Evolutionary conservation across 2,329 filamentous ascomycete genomes (phyloP), one percentile per base, ranked within the genome.

Genomic region (Nigrograna mackinnonii): DNA sequence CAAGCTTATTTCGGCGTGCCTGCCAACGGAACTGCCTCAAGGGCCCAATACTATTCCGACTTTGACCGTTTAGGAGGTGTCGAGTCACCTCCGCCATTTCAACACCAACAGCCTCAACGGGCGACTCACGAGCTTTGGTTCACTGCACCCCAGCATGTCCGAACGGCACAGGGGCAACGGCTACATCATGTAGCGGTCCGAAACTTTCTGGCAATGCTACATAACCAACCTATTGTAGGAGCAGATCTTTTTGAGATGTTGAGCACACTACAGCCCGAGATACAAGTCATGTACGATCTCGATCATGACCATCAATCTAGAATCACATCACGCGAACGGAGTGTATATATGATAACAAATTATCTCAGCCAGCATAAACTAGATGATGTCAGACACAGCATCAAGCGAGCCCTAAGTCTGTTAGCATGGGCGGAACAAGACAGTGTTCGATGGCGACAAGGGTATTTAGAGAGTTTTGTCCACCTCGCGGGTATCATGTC

Each of bases 121-220:
- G 50, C 67, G 1, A 71, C 68, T 3, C 67, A 71, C 35, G 67
- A 85, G 55, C 79, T 87, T 62, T 82, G 79, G 66, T 84, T 87
- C 46, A 77, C 83, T 0, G 74, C 81, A 0, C 82, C 82, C 0
- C 50, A 72, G 2, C 73, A 77, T 26, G 54, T 78, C 28, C 74
- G 57, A 11, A 61, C 60, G 57, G 52, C 76, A 66, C 56, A 64
- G 64, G 14, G 78, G 76, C 31, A 77, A 76, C 40, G 72, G 77
- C 73, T 81, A 1, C 75, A 86, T 49, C 81, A 84, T 50, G 75
- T 87, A 35, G 84, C 85, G 0, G 85, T 84, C 1, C 79, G 85
- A 16, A 89, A 88, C 54, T 79, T 87, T 33, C 82, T 89, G 52
- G 85, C 84, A 0, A 66, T 87, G 22, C 64, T 87, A 2, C 84